A percentile compares a stretch with the other conserved stretches of the same genome.
phyloP scores from a whole-genome alignment of 768 basidiomycete genomes.

The Boletus vermiculosoides region DNA sequence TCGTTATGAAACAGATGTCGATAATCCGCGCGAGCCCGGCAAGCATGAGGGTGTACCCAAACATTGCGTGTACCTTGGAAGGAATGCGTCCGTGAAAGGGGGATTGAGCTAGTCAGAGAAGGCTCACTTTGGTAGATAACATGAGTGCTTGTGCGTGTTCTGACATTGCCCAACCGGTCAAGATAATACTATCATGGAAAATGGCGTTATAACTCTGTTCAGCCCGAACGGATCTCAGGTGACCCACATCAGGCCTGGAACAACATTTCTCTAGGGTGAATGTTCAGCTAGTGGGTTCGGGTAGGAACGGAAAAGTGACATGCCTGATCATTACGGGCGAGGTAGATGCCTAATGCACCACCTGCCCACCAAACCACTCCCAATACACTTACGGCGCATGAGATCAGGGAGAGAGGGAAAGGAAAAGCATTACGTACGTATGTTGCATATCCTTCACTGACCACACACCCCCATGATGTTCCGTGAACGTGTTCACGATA shows the following conservation, averaged over 20 bases:
- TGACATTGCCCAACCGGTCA: slow-evolving; percentile 95
- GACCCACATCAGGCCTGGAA: slow-evolving; percentile 79
- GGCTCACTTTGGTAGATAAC: slow-evolving; percentile 73
- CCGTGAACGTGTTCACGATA: slow-evolving; percentile 88
- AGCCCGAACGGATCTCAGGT: not conserved
- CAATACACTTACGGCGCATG: slow-evolving; percentile 48
- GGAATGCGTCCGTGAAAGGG: not conserved
- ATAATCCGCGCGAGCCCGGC: slow-evolving; percentile 79
- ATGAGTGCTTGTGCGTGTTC: slow-evolving; percentile 82
- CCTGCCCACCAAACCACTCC: slow-evolving; percentile 76
- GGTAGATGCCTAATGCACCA: slow-evolving; percentile 82
- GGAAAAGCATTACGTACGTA: slow-evolving; percentile 53
- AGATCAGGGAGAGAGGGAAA: slow-evolving; percentile 1
- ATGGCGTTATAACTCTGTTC: not conserved
- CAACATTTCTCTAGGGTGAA: slow-evolving; percentile 59
- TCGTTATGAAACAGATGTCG: slow-evolving; percentile 78
- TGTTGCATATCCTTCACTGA: slow-evolving; percentile 95
- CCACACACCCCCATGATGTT: slow-evolving; percentile 81
- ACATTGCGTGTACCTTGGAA: slow-evolving; percentile 71
- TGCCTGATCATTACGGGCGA: slow-evolving; percentile 76
- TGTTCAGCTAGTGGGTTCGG: not conserved
- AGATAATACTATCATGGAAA: slow-evolving; percentile 56
- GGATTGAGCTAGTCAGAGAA: not conserved
- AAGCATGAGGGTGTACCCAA: slow-evolving; percentile 82
- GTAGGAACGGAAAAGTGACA: slow-evolving; percentile 13